Conservation (phyloP, 2,329 filamentous ascomycete species). For the Zasmidium citrigriseum region DNA sequence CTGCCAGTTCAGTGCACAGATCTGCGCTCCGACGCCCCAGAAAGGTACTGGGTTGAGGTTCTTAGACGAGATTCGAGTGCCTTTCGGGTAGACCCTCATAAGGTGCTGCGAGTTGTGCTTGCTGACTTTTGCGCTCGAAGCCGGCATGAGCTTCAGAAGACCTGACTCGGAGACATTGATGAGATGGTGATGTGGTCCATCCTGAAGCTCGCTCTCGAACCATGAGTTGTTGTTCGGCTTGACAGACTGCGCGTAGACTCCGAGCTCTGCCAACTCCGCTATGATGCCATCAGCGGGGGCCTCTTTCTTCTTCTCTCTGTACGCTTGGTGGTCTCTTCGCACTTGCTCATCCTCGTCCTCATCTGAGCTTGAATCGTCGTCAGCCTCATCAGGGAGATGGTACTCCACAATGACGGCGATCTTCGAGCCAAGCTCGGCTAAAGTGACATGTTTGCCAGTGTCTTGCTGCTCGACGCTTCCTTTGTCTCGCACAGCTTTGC, state of each 20-base stretch:
- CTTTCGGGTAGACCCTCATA: conserved; percentile 72
- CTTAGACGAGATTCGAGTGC: conserved; percentile 66
- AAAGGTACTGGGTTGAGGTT: conserved; percentile 66
- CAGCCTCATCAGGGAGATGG: conserved; percentile 57
- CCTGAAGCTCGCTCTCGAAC: conserved; percentile 55
- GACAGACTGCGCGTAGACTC: conserved; percentile 70
- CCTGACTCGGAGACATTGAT: conserved; percentile 70
- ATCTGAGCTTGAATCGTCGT: conserved; percentile 41
- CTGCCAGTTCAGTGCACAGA: conserved; percentile 71
- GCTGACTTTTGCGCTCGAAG: conserved; percentile 51
- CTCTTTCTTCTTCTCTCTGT: conserved; percentile 56
- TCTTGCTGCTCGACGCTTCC: conserved; percentile 58
- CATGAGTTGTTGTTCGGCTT: conserved; percentile 68
- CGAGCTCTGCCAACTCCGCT: conserved; percentile 65
- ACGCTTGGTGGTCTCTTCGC: conserved; percentile 54
- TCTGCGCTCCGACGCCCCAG: conserved; percentile 68
- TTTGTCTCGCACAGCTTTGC: conserved; percentile 57
- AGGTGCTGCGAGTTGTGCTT: conserved; percentile 64
- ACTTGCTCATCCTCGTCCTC: conserved; percentile 33
- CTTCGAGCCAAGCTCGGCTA: conserved; percentile 62
- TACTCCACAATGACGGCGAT: conserved; percentile 70
- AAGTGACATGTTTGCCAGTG: conserved; percentile 55
- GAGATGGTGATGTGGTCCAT: conserved; percentile 62
- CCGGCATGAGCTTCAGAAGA: conserved; percentile 54
- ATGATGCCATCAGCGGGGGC: conserved; percentile 54